Percentiles rank a stretch among this genome's conserved stretches.
Conservation (phyloP, 345 rosid genomes). For the Conringia planisiliqua region DNA sequence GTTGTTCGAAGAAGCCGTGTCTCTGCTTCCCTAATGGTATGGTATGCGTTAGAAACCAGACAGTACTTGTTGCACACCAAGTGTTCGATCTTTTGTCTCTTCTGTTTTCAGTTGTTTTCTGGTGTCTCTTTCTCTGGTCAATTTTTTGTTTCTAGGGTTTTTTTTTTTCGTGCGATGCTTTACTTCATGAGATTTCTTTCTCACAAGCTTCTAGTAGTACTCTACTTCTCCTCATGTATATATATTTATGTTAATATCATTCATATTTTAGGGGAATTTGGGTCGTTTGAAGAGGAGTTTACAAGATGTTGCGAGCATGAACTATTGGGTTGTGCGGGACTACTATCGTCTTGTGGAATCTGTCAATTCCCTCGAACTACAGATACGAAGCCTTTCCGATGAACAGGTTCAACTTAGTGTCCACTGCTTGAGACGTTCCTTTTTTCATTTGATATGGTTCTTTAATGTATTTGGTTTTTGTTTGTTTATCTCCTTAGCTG, state of each 20-base stretch:
- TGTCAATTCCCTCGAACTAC: constrained; percentile 62
- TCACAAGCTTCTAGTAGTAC: not conserved
- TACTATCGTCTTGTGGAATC: constrained; percentile 72
- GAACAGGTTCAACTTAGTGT: constrained; percentile 57
- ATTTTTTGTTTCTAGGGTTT: not conserved
- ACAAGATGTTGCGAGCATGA: constrained; percentile 59
- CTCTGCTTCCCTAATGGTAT: constrained; percentile 53
- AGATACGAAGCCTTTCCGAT: constrained; percentile 56
- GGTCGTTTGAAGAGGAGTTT: constrained; percentile 44
- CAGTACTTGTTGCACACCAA: constrained; percentile 26
- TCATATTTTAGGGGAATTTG: constrained; percentile 43
- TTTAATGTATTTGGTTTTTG: not conserved
- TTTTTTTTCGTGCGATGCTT: not conserved
- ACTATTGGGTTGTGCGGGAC: constrained; percentile 86
- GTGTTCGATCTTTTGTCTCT: constrained; percentile 52
- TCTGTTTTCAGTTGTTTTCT: not conserved
- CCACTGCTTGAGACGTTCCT: not conserved
- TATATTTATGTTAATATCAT: not conserved
- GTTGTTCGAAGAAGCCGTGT: not conserved
- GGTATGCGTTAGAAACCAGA: not conserved
- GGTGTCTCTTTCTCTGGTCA: not conserved
- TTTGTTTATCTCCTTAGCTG: constrained; percentile 41
- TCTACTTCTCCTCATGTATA: not conserved
- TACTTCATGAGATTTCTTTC: not conserved
- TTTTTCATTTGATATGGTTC: not conserved